Conservation (phyloP, 495 filamentous ascomycete genomes). For the Hyaloscypha variabilis region DNA sequence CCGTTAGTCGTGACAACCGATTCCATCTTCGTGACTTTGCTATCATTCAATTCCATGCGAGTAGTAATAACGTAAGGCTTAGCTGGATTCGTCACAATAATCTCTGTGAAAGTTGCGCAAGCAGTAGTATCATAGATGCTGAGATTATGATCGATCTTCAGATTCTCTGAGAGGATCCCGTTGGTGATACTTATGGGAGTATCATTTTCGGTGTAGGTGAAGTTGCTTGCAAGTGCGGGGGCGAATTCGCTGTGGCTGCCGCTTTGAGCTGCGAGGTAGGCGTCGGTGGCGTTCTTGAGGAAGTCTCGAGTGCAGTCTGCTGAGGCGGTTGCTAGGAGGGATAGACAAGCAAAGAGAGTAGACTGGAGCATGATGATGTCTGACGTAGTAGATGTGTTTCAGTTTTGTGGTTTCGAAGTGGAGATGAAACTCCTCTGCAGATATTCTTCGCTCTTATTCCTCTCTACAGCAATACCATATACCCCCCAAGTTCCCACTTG, state of each 20-base stretch:
- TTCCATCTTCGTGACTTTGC: slow-evolving; percentile 34
- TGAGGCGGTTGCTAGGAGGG: neutral
- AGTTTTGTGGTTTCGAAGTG: no score
- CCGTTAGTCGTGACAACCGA: slow-evolving; percentile 39
- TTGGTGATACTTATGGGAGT: neutral
- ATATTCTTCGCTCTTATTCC: no score
- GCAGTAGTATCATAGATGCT: slow-evolving; percentile 31
- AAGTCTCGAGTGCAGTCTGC: slow-evolving; percentile 9
- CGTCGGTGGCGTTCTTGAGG: slow-evolving; percentile 43
- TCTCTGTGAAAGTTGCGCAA: slow-evolving; percentile 37
- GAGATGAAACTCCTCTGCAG: no score
- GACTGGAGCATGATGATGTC: no score
- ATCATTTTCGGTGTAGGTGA: slow-evolving; percentile 13
- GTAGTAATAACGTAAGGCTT: slow-evolving; percentile 34
- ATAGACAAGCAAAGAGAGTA: no score
- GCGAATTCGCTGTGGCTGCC: slow-evolving; percentile 38
- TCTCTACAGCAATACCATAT: no score
- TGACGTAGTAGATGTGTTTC: no score
- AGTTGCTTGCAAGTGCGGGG: slow-evolving; percentile 25
- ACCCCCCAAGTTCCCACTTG: no score
- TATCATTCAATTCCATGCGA: slow-evolving; percentile 26
- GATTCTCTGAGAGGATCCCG: slow-evolving; percentile 27
- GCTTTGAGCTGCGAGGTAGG: slow-evolving; percentile 47
- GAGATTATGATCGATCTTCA: slow-evolving; percentile 32
- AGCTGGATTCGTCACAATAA: slow-evolving; percentile 31